These are phyloP conservation scores for Linnemannia hyalina DNA, from an alignment of 192 early-diverging fungal species.

Conservation along the genomic window DNA sequence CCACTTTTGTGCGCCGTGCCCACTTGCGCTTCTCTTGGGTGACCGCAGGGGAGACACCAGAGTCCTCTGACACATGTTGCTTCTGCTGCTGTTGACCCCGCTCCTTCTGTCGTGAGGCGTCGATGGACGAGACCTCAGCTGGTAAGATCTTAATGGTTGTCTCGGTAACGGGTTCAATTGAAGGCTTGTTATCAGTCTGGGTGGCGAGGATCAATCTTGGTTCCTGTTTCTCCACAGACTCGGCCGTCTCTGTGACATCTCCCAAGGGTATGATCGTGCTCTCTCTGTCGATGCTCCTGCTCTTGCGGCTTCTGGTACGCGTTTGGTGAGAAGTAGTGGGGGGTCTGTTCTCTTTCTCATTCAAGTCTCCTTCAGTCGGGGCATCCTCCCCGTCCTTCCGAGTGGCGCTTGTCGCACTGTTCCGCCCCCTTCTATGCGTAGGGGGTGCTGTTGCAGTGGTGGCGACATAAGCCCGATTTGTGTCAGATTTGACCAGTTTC, in stretches of 20 bases:
- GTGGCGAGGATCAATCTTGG: neutral
- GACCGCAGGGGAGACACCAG: neutral
- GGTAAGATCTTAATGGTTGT: neutral
- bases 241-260: neutral
- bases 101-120: neutral
- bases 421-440: neutral
- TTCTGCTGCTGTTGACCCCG: neutral
- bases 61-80: neutral
- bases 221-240: neutral
- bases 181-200: neutral
- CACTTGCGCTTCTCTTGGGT: neutral
- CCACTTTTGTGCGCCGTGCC: conserved; percentile 8
- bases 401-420: neutral
- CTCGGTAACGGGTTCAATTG: neutral
- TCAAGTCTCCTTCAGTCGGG: neutral
- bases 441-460: neutral
- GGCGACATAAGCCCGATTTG: neutral
- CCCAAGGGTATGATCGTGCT: neutral
- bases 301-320: neutral
- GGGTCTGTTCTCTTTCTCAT: neutral
- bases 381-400: neutral
- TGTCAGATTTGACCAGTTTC: neutral
- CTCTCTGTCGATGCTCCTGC: neutral
- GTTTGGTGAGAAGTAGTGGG: neutral
- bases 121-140: neutral